Evolutionary conservation across 345 rosid species (phyloP), one percentile per base, ranked within the genome.

Genomic region (Eucalyptus pauciflora): DNA sequence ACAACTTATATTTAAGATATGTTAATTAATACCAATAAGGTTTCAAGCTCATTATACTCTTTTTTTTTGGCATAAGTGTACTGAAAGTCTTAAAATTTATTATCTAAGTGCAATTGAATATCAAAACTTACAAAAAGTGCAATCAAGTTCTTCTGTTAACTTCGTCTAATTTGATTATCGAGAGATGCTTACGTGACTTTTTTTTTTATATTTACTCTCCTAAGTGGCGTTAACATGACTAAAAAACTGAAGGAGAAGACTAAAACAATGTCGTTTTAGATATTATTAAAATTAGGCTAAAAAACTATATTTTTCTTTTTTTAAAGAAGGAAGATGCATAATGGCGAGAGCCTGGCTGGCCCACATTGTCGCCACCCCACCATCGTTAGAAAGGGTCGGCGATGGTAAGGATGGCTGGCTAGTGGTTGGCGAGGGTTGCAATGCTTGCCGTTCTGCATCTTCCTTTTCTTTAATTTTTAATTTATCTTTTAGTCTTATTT

Each of bases 361-460:
- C 62, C 29, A 24, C 6, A 1, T 2, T 25, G 29, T 22, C 5
- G 0, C 29, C 29, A 25, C 6, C 29, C 13, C 62, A 56, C 13
- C 5, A 56, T 56, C 29, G 8, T 22, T 1, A 51, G 49, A 46
- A 46, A 46, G 54, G 25, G 58, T 10, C 0, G 2, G 58, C 25
- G 3, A 52, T 52, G 58, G 58, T 52, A 52, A 52, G 25, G 29
- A 56, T 56, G 29, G 62, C 29, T 25, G 2, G 13, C 62, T 0
- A 56, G 62, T 56, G 62, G 62, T 56, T 1, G 4, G 29, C 6
- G 6, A 56, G 62, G 62, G 29, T 56, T 56, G 62, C 6, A 0
- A 1, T 56, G 29, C 29, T 3, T 0, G 0, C 4, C 3, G 0
- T 22, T 25, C 0, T 24, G 3, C 13, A 10, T 56, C 29, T 24